Percentiles rank a stretch among this genome's conserved stretches.
Evolutionary conservation across 176 grass and related monocot species (phyloP).

Genomic region (Neostapfia colusana): DNA sequence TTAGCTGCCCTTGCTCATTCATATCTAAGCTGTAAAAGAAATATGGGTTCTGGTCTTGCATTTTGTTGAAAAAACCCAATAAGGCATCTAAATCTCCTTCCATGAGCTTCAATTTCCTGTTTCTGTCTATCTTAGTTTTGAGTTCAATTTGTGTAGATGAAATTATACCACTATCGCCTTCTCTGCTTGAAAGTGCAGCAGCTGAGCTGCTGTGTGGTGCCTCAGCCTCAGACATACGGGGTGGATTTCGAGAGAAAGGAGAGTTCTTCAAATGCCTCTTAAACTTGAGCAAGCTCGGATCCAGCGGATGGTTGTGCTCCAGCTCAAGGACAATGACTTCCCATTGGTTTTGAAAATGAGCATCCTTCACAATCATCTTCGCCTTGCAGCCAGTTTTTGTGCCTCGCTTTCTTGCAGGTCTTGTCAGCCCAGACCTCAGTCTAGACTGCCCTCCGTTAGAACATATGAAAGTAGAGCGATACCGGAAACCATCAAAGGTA

Average conservation of each 20-base stretch:
- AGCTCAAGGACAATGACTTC: constrained; percentile 79
- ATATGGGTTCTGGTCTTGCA: constrained; percentile 71
- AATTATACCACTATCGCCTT: constrained; percentile 31
- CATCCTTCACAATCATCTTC: constrained; percentile 88
- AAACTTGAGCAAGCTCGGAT: constrained; percentile 66
- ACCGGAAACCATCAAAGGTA: constrained; percentile 79
- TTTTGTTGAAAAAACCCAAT: constrained; percentile 63
- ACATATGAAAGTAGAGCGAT: constrained; percentile 82
- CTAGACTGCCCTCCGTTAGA: constrained; percentile 80
- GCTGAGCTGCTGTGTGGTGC: constrained; percentile 34
- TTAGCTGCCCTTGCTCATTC: constrained; percentile 81
- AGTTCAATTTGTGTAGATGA: constrained; percentile 50
- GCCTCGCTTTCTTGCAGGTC: constrained; percentile 56
- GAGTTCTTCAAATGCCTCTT: constrained; percentile 68
- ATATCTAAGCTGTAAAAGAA: constrained; percentile 81
- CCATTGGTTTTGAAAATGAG: constrained; percentile 81
- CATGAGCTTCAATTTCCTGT: constrained; percentile 61
- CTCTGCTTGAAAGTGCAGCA: constrained; percentile 25
- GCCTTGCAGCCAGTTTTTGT: constrained; percentile 85
- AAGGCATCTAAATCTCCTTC: constrained; percentile 78
- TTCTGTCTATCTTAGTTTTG: constrained; percentile 58
- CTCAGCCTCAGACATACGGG: constrained; percentile 37
- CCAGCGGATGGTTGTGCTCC: constrained; percentile 76
- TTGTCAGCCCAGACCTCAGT: constrained; percentile 57
- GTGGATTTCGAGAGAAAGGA: constrained; percentile 54